A percentile compares a stretch with the other conserved stretches of the same genome.
These are phyloP conservation scores for Erysimum pusillum DNA, from an alignment of 441 rosid species.

Conservation along the genomic window DNA sequence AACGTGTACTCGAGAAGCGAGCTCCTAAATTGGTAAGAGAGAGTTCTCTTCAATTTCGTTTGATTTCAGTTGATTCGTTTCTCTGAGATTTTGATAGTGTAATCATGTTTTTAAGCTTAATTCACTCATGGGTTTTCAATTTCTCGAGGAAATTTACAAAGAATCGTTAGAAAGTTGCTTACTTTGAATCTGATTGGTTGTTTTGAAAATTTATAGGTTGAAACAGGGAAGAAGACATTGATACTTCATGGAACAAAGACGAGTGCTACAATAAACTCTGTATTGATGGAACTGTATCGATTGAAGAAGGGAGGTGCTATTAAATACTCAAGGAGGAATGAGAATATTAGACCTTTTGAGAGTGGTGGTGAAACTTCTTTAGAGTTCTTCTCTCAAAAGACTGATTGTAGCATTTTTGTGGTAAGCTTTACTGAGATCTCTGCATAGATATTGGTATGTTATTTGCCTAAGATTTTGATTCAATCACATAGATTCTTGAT, in stretches of 20 bases:
- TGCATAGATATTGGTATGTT: not conserved
- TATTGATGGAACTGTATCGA: slow-evolving; percentile 73
- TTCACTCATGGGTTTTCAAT: not conserved
- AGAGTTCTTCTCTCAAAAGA: slow-evolving; percentile 91
- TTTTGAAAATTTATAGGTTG: slow-evolving; percentile 58
- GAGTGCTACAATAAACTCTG: slow-evolving; percentile 68
- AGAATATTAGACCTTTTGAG: slow-evolving; percentile 91
- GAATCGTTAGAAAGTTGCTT: not conserved
- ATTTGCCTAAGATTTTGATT: not conserved
- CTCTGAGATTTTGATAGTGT: not conserved
- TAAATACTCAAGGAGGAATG: slow-evolving; percentile 88
- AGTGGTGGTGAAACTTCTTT: slow-evolving; percentile 89
- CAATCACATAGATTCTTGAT: too few species aligned
- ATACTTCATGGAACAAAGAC: slow-evolving; percentile 90
- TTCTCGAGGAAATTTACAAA: not conserved
- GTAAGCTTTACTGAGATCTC: slow-evolving; percentile 60
- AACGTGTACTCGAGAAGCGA: slow-evolving; percentile 76
- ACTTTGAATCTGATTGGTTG: not conserved
- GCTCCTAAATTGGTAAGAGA: slow-evolving; percentile 74
- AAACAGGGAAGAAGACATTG: slow-evolving; percentile 92
- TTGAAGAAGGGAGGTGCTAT: slow-evolving; percentile 79
- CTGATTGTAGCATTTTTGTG: slow-evolving; percentile 93
- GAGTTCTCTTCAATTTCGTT: slow-evolving; percentile 33
- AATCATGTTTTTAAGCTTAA: slow-evolving; percentile 4
- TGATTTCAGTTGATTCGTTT: slow-evolving; percentile 12